Evolutionary conservation across 148 eudicot genomes (phyloP).

Genomic region (Vaccinium macrocarpon): DNA sequence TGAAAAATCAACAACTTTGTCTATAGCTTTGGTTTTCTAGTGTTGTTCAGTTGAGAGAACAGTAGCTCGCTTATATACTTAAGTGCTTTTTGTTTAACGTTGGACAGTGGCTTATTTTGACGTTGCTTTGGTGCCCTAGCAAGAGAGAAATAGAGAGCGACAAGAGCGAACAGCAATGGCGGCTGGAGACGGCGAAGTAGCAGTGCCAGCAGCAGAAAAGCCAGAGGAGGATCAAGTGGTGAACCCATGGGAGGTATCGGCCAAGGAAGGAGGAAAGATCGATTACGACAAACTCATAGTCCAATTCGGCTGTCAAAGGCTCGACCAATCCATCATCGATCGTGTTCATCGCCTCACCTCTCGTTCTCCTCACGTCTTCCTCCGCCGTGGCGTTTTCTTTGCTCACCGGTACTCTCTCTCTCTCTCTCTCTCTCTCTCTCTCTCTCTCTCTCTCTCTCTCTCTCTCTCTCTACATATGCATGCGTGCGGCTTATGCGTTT

Average conservation of each 20-base stretch:
- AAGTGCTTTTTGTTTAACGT: too few relatives aligned
- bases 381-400: constrained; percentile 92
- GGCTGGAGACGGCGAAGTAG: background rate
- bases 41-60: too few relatives aligned
- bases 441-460: background rate
- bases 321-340: constrained; percentile 52
- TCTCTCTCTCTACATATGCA: too few relatives aligned
- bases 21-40: too few relatives aligned
- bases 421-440: background rate
- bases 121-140: too few relatives aligned
- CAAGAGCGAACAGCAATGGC: constrained; percentile 1
- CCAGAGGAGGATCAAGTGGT: constrained; percentile 53
- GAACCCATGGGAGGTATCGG: constrained; percentile 84
- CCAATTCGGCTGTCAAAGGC: constrained; percentile 79
- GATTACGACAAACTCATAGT: constrained; percentile 91
- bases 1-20: too few relatives aligned
- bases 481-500: background rate
- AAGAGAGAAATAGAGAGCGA: too few relatives aligned
- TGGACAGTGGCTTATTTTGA: too few relatives aligned
- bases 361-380: constrained; percentile 77
- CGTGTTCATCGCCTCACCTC: constrained; percentile 68
- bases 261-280: constrained; percentile 73
- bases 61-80: too few relatives aligned
- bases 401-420: constrained; percentile 66
- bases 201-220: constrained; percentile 3